phyloP scores from a whole-genome alignment of 495 filamentous ascomycete genomes.

The Penicillium silybi region DNA sequence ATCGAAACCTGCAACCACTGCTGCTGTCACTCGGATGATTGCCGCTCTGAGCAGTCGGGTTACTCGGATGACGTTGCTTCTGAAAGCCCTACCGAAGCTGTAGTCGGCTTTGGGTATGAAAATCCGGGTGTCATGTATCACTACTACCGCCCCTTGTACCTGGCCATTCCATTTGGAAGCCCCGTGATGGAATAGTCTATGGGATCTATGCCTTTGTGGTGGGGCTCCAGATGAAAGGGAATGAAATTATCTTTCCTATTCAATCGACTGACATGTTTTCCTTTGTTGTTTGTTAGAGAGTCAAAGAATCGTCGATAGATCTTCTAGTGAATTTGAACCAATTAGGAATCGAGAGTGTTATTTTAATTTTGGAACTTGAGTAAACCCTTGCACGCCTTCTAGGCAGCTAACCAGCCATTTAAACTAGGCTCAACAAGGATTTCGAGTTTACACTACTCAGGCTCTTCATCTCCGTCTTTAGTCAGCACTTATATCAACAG shows the following conservation, averaged over 20 bases:
- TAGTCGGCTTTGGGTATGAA: neutral
- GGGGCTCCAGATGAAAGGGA: neutral
- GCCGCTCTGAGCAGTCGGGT: neutral
- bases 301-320: neutral
- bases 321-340: no score
- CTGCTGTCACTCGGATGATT: neutral
- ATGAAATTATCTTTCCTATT: neutral
- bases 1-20: neutral
- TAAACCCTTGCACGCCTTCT: no score
- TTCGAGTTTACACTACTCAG: no score
- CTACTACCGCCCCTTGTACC: neutral
- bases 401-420: no score
- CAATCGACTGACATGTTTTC: neutral
- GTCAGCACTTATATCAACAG: no score
- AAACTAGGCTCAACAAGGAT: no score
- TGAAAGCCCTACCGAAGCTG: conserved; percentile 1
- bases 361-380: no score
- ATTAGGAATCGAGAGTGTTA: no score
- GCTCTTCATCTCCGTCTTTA: no score
- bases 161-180: neutral
- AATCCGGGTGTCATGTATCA: neutral
- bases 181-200: neutral
- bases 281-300: neutral
- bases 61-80: conserved; percentile 5
- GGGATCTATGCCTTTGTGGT: neutral